These are phyloP conservation scores for Linnemannia elongata DNA, from an alignment of 192 early-diverging fungal species.

Conservation along the genomic window DNA sequence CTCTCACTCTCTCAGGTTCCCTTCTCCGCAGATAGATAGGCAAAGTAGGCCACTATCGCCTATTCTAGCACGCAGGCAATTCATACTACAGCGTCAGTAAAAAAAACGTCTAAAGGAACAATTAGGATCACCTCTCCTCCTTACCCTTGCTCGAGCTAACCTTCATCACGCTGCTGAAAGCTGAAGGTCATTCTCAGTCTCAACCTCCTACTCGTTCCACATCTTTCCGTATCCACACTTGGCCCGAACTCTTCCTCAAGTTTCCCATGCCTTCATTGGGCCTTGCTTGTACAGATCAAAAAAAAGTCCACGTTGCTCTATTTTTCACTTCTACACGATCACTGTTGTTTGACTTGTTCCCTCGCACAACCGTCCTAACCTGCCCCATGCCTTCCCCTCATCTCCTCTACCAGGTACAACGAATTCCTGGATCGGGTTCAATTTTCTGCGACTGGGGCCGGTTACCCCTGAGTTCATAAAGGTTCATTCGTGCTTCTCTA, in stretches of 20 bases:
- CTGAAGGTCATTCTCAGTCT: not conserved
- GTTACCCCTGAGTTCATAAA: not conserved
- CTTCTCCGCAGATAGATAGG: not conserved
- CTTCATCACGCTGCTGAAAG: not conserved
- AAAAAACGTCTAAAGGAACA: not conserved
- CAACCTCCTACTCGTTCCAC: not conserved
- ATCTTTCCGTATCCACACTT: not conserved
- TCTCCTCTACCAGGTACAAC: too few relatives aligned
- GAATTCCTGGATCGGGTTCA: not conserved
- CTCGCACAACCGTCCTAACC: not conserved
- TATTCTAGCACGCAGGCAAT: not conserved
- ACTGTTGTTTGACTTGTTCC: not conserved
- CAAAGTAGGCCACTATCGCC: not conserved
- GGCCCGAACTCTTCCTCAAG: constrained; percentile 6
- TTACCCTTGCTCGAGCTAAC: not conserved
- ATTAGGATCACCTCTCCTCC: not conserved
- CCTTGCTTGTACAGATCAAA: not conserved
- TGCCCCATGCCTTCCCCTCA: not conserved
- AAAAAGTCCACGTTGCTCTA: not conserved
- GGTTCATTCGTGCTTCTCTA: not conserved
- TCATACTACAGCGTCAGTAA: not conserved
- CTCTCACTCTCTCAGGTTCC: too few relatives aligned
- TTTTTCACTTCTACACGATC: too few relatives aligned
- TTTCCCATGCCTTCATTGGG: not conserved
- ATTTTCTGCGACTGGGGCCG: not conserved